Percentiles rank a stretch among this genome's conserved stretches.
Conservation (phyloP, 2,329 filamentous ascomycete species). For the Knufia fluminis region DNA sequence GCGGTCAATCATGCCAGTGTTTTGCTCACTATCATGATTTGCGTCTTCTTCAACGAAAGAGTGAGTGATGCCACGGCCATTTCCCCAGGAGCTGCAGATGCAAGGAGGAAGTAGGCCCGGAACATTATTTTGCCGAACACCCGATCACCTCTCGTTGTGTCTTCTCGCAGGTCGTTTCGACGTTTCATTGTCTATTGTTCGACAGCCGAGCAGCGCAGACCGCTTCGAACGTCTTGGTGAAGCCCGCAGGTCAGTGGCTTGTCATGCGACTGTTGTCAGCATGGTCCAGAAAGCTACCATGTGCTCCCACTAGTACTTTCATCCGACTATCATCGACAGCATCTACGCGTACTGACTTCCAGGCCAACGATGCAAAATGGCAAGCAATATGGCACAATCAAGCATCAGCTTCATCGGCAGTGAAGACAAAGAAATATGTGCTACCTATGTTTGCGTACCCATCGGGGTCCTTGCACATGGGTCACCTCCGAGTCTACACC, state of each 20-base stretch:
- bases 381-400: constrained; percentile 38
- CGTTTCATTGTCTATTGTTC: too few species aligned
- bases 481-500: constrained; percentile 80
- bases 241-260: background rate
- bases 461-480: constrained; percentile 75
- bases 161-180: too few species aligned
- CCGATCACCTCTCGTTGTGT: too few species aligned
- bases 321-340: background rate
- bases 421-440: constrained; percentile 51
- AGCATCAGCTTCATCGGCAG: background rate
- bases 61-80: too few species aligned
- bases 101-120: background rate
- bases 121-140: background rate
- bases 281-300: constrained; percentile 3
- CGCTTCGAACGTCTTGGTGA: too few species aligned
- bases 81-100: too few species aligned
- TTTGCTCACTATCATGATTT: too few species aligned
- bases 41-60: too few species aligned
- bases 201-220: too few species aligned
- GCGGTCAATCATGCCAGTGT: too few species aligned
- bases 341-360: constrained; percentile 32
- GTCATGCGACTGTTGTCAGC: constrained; percentile 6
- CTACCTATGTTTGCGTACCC: constrained; percentile 92
- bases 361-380: constrained; percentile 46
- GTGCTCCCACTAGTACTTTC: background rate